These are phyloP conservation scores for Globisporangium cederbergense DNA, from an alignment of 352 stramenopile species.

Conservation along the genomic window DNA sequence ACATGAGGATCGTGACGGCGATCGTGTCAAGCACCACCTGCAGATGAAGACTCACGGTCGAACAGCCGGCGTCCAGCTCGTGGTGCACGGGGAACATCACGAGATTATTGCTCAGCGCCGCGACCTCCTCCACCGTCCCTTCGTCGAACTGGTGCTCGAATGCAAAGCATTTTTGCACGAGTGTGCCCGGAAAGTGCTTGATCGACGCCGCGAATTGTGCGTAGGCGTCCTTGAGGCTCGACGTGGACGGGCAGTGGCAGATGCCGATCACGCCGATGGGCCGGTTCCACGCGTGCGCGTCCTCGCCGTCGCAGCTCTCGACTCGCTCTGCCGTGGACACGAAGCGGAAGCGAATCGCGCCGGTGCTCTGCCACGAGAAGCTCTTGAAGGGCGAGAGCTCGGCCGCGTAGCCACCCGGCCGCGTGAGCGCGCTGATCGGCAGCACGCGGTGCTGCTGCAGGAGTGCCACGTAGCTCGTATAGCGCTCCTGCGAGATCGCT, in stretches of 20 bases:
- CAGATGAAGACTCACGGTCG: conserved; percentile 78
- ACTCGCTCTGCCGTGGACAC: conserved; percentile 58
- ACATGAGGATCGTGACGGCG: conserved; percentile 79
- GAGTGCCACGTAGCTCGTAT: conserved; percentile 54
- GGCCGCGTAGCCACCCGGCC: conserved; percentile 67
- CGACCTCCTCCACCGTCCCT: conserved; percentile 49
- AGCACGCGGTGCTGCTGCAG: conserved; percentile 54
- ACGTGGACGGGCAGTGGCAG: conserved; percentile 74
- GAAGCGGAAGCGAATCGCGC: conserved; percentile 67
- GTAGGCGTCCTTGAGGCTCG: conserved; percentile 50
- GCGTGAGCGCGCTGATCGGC: conserved; percentile 62
- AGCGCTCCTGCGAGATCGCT: conserved; percentile 53
- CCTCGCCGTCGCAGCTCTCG: conserved; percentile 61
- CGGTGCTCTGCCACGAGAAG: conserved; percentile 62
- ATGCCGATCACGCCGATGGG: conserved; percentile 77
- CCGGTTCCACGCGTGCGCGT: conserved; percentile 64
- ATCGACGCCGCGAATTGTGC: conserved; percentile 66
- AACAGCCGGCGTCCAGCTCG: conserved; percentile 56
- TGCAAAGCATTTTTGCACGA: conserved; percentile 81
- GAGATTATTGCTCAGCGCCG: conserved; percentile 56
- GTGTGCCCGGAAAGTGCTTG: conserved; percentile 55
- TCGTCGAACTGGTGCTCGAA: conserved; percentile 82
- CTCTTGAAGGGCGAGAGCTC: conserved; percentile 80
- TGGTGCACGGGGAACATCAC: conserved; percentile 84
- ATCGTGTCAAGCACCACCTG: conserved; percentile 80